These are phyloP conservation scores for Ophiostoma australiae DNA, from an alignment of 2,329 filamentous ascomycete species.

Conservation along the genomic window DNA sequence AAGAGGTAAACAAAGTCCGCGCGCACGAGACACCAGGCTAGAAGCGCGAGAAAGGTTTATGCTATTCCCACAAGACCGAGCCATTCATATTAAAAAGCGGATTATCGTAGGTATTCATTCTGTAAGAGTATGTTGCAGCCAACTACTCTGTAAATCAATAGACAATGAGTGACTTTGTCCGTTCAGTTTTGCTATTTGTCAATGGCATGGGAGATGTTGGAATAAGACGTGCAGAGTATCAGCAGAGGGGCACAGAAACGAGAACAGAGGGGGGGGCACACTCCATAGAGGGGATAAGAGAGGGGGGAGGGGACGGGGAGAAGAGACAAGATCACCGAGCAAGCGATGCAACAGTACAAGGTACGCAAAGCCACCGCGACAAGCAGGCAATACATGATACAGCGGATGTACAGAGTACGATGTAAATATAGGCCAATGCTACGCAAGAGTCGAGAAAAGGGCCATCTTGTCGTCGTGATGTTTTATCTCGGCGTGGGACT, in stretches of 20 bases:
- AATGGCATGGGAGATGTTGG: background rate
- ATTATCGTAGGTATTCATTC: background rate
- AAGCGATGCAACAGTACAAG: constrained; percentile 1
- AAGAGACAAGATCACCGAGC: background rate
- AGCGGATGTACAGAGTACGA: background rate
- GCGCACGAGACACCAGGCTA: background rate
- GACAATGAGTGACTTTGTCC: background rate
- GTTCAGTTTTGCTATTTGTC: no score
- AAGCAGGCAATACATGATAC: no score
- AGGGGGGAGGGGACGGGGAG: background rate
- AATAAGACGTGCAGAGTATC: no score
- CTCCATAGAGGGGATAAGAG: background rate
- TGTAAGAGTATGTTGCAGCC: no score
- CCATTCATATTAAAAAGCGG: background rate
- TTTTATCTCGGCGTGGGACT: background rate
- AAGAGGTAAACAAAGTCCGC: no score
- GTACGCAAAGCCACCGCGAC: background rate
- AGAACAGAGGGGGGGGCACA: background rate
- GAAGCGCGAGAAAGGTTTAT: background rate
- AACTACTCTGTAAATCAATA: background rate
- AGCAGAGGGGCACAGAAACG: background rate
- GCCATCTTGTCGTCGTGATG: background rate
- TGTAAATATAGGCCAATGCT: background rate
- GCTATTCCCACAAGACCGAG: background rate
- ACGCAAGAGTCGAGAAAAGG: background rate